Percentiles rank a stretch among this genome's conserved stretches.
Evolutionary conservation across 2,329 filamentous ascomycete genomes (phyloP).

Genomic region (Colletotrichum sp.): DNA sequence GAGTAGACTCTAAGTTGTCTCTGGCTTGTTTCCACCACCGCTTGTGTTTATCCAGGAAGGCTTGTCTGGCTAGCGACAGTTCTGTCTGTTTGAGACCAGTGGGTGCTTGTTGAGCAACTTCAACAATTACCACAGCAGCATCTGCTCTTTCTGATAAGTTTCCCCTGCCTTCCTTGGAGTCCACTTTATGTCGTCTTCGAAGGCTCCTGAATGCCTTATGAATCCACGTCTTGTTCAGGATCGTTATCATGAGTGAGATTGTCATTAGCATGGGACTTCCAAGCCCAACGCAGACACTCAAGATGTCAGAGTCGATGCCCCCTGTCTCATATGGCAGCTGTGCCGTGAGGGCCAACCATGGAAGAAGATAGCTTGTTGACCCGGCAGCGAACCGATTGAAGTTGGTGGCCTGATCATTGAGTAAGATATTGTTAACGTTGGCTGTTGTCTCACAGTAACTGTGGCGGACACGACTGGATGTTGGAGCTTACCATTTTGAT

Average conservation of each 20-base stretch:
- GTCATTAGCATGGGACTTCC: not conserved
- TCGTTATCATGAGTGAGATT: accelerated
- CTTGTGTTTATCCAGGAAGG: accelerated
- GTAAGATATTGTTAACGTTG: not conserved
- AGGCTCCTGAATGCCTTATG: not conserved
- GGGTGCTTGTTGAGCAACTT: not conserved
- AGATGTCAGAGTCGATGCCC: not conserved
- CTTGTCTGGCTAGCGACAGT: accelerated
- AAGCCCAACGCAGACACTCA: not conserved
- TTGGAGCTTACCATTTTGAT: not conserved
- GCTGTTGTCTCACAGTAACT: not conserved
- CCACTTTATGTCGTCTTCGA: accelerated
- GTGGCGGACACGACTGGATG: accelerated
- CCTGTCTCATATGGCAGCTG: not conserved
- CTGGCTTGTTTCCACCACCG: accelerated
- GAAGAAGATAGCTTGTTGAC: not conserved
- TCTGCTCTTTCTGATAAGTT: not conserved
- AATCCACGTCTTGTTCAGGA: not conserved
- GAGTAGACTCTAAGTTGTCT: accelerated
- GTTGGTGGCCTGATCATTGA: not conserved
- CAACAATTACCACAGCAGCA: accelerated
- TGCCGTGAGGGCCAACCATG: not conserved
- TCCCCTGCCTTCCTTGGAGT: no score
- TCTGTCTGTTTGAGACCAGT: not conserved
- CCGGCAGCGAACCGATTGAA: not conserved